Percentiles rank a stretch among this genome's conserved stretches.
phyloP scores from a whole-genome alignment of 1,284 basidiomycete genomes.

The Papiliotrema laurentii region DNA sequence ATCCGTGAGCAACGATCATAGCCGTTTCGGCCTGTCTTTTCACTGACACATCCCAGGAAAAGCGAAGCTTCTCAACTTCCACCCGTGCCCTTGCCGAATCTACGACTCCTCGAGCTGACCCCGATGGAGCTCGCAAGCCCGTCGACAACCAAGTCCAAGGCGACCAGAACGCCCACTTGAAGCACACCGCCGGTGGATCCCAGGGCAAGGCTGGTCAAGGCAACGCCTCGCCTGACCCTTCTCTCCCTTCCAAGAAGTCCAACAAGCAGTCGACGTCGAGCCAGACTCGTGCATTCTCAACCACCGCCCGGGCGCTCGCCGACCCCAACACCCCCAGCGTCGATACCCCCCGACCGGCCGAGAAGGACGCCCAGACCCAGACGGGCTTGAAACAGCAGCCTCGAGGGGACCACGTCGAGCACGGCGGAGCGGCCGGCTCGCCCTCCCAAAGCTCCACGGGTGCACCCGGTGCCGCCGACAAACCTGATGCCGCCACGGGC shows the following conservation, averaged over 20 bases:
- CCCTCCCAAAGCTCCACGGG: not conserved
- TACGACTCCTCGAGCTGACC: slow-evolving; percentile 2
- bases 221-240: slow-evolving; percentile 32
- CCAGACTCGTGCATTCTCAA: slow-evolving; percentile 4
- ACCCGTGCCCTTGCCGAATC: slow-evolving; percentile 9
- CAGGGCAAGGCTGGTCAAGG: slow-evolving; percentile 24
- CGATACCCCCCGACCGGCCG: not conserved
- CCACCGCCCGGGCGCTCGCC: not conserved
- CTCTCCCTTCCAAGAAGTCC: slow-evolving; percentile 27
- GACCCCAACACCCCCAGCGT: slow-evolving; percentile 3
- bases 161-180: slow-evolving; percentile 39
- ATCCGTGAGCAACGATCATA: no score
- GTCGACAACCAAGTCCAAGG: slow-evolving; percentile 15
- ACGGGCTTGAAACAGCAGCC: not conserved
- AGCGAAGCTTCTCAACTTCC: slow-evolving; percentile 28
- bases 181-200: slow-evolving; percentile 23
- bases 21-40: no score
- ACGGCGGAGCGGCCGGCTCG: slow-evolving; percentile 3
- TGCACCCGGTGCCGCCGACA: not conserved
- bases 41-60: slow-evolving; percentile 15
- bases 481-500: not conserved
- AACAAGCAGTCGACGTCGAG: slow-evolving; percentile 1
- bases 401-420: not conserved
- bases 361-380: not conserved
- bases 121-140: slow-evolving; percentile 1